Evolutionary conservation across 139 green algal genomes (phyloP).

Genomic region (Haematococcus lacustris): DNA sequence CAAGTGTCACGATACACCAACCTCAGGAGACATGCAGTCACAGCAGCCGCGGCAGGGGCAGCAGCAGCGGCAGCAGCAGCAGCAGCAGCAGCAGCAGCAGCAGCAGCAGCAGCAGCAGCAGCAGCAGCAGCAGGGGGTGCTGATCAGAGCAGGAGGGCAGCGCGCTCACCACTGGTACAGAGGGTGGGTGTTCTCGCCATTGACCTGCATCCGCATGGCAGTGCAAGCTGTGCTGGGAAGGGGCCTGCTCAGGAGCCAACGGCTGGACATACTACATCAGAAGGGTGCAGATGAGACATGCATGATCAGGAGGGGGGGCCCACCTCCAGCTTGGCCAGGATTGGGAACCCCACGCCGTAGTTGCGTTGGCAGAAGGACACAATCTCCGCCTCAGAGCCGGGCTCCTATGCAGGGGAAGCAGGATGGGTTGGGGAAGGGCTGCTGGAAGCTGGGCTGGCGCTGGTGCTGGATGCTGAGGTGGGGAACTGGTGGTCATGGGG

Average conservation of each 20-base stretch:
- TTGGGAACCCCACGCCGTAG: conserved; percentile 39
- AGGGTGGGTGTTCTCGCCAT: conserved; percentile 47
- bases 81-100: too few species aligned
- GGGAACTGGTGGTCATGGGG: too few species aligned
- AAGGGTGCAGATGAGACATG: neutral
- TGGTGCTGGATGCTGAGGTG: too few species aligned
- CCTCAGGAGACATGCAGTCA: neutral
- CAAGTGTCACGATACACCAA: neutral
- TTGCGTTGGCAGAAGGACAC: conserved; percentile 54
- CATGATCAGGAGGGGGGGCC: neutral
- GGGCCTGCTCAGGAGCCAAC: neutral
- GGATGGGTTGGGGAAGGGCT: too few species aligned
- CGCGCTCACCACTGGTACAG: conserved; percentile 38
- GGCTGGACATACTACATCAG: neutral
- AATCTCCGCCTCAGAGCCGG: conserved; percentile 52
- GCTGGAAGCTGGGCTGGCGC: too few species aligned
- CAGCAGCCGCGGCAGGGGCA: too few species aligned
- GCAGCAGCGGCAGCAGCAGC: too few species aligned
- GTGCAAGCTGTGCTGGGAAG: neutral
- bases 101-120: too few species aligned
- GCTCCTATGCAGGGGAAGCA: too few species aligned
- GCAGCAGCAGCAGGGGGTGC: too few species aligned
- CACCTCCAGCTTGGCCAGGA: conserved; percentile 49
- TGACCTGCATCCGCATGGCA: conserved; percentile 46
- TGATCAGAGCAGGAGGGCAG: neutral